Evolutionary conservation across 306 rosid genomes (phyloP).

Genomic region (Acacia crassicarpa): DNA sequence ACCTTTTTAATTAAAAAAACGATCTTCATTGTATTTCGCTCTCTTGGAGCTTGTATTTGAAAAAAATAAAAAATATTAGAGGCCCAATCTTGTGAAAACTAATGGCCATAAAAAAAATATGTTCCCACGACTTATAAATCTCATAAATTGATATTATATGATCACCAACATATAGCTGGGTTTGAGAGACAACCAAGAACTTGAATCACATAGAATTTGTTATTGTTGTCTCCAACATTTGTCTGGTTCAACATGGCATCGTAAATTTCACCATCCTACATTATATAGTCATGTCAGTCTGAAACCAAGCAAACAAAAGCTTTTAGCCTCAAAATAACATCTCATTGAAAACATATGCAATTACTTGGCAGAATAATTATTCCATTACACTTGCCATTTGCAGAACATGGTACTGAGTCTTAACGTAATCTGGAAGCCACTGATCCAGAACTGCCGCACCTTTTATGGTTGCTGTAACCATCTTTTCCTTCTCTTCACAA

Average conservation of each 20-base stretch:
- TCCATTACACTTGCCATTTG: constrained; percentile 55
- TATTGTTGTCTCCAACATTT: constrained; percentile 75
- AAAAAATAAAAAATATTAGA: neutral
- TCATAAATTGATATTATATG: neutral
- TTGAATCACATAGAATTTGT: constrained; percentile 89
- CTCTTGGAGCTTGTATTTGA: neutral
- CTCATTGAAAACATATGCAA: constrained; percentile 5
- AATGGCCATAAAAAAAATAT: neutral
- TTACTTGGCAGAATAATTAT: neutral
- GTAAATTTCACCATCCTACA: constrained; percentile 78
- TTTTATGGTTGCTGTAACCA: constrained; percentile 80
- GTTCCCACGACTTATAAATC: constrained; percentile 16
- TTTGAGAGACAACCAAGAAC: constrained; percentile 64
- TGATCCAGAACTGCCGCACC: constrained; percentile 87
- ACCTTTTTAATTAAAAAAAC: no score
- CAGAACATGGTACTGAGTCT: constrained; percentile 77
- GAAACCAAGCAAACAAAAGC: constrained; percentile 8
- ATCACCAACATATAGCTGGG: constrained; percentile 2
- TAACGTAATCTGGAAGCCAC: constrained; percentile 80
- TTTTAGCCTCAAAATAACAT: constrained; percentile 3
- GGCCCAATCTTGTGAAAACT: neutral
- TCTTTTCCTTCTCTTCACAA: constrained; percentile 50
- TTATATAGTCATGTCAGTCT: neutral
- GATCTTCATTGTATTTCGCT: neutral
- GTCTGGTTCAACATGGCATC: constrained; percentile 97